Evolutionary conservation across 805 yeast genomes (phyloP), one percentile per base, ranked within the genome.

Genomic region (Osmozyma mogii): DNA sequence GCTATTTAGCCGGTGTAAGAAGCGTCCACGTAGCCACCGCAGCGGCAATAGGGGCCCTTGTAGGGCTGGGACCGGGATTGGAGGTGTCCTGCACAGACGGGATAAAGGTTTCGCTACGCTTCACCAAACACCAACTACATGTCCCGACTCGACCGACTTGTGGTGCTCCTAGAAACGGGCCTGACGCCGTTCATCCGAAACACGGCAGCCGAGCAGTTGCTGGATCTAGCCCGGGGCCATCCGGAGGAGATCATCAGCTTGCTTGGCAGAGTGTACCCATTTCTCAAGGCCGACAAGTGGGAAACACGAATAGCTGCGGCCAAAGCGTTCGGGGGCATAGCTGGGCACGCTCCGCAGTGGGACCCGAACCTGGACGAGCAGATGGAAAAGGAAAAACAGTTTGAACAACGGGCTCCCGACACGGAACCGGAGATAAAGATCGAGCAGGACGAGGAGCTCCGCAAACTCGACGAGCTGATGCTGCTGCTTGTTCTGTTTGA

Each of bases 251-350:
- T 84, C 13, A 66, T 85, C 30, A 80, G 80, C 34, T 60, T 92
- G 24, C 59, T 92, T 19, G 84, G 95, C 10, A 68, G 97, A 35
- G 95, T 92, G 1, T 84, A 87, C 45, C 97, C 99, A 0, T 92
- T 77, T 51, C 65, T 92, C 35, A 72, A 76, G 46, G 75, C 85
- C 15, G 70, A 66, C 34, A 85, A 79, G 56, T 92, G 99, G 99
- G 99, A 92, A 53, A 88, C 98, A 0, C 70, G 99, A 52, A 79
- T 83, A 1, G 78, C 97, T 1, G 92, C 99, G 1, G 96, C 96
- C 1, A 65, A 85, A 31, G 97, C 98, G 0, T 72, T 92, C 43
- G 97, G 97, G 6, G 94, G 94, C 3, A 87, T 92, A 17, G 89
- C 87, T 3, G 72, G 75, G 25, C 78, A 84, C 53, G 76, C 88